Evolutionary conservation across 345 rosid species (phyloP), one percentile per base, ranked within the genome.

Genomic region (Toxicodendron radicans): DNA sequence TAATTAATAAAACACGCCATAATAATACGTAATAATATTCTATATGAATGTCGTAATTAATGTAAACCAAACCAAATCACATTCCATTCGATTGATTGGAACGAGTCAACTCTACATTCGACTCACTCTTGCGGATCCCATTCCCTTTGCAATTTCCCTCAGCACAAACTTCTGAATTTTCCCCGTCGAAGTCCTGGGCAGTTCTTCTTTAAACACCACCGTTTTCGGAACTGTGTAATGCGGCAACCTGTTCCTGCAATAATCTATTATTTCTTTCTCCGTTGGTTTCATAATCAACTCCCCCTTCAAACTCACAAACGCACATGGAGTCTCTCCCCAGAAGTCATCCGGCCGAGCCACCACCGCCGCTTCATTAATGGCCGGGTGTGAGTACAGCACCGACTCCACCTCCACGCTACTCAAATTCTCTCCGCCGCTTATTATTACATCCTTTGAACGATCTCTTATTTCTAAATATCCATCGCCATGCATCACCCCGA

Each of bases 321-420:
- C 63, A 27, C 63, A 58, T 0, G 63, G 63, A 1, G 63, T 58
- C 18, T 58, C 63, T 1, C 63, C 63, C 63, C 63, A 58, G 63
- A 10, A 58, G n/a, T 58, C 63, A 13, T 58, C 63, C 7, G 63
- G 63, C 7, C 63, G 35, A 24, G 63, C 63, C 38, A 58, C 63
- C 35, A 58, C 38, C 16, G 63, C 63, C 38, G 63, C 63, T 16
- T 58, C 63, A 5, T 24, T 58, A 24, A 58, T 18, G 16, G 63
- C 35, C 16, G 63, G 63, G 18, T 58, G 30, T 7, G 63, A 0
- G 63, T 58, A 58, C 35, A 58, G 38, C 35, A 58, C 38, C 0
- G 63, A 58, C 30, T 58, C 63, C 1, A 58, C 63, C 38, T 58
- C 63, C 8, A 58, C 18, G 63, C 63, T 58, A 33, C 63, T 58